A percentile compares a stretch with the other conserved stretches of the same genome.
These are phyloP conservation scores for Salix exigua DNA, from an alignment of 345 rosid species.

Conservation along the genomic window DNA sequence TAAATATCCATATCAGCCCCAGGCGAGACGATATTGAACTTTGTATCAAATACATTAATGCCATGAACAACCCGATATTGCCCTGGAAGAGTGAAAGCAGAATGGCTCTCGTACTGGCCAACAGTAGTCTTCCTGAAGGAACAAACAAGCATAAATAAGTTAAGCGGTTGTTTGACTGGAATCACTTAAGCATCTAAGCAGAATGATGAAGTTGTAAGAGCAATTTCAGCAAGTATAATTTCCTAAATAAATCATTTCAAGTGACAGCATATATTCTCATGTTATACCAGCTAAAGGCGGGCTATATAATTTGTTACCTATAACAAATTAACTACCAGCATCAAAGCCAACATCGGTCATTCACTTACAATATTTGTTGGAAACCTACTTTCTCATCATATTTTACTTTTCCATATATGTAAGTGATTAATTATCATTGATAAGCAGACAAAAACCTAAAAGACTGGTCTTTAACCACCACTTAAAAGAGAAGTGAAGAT, in stretches of 20 bases:
- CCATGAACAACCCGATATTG: conserved; percentile 91
- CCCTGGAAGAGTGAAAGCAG: conserved; percentile 90
- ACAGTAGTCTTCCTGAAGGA: conserved; percentile 82
- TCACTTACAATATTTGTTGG: no score
- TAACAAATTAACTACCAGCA: neutral
- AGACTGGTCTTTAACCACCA: no score
- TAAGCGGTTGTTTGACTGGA: conserved; percentile 9
- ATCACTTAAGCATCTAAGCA: neutral
- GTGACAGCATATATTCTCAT: neutral
- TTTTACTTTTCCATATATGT: no score
- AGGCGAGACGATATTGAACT: conserved; percentile 96
- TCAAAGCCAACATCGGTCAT: neutral
- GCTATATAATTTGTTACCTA: no score
- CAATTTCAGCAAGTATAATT: conserved; percentile 10
- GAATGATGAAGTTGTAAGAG: conserved; percentile 2
- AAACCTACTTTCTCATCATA: neutral
- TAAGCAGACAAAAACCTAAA: no score
- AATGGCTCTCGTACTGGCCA: conserved; percentile 97
- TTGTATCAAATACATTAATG: conserved; percentile 94
- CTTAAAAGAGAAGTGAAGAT: no score
- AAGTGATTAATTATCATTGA: no score
- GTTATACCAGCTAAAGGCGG: no score
- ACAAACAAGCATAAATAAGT: conserved; percentile 4
- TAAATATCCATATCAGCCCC: conserved; percentile 98
- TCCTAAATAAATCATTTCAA: neutral